Evolutionary conservation across 306 rosid genomes (phyloP).

Genomic region (Prunus persica): DNA sequence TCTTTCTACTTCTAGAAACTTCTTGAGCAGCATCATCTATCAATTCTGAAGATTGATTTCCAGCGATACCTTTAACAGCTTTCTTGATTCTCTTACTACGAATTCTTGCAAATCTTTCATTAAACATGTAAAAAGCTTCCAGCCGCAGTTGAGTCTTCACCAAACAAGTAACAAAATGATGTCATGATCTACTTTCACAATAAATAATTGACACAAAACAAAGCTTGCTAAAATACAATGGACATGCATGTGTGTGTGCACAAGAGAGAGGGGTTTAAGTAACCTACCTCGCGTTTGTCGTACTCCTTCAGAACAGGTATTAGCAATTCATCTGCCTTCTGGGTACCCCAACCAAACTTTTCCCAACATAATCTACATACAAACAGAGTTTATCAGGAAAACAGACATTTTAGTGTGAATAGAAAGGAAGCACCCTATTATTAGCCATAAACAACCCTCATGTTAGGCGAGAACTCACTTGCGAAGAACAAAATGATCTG

Average conservation of each 20-base stretch:
- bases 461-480: constrained; percentile 51
- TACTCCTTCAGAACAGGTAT: constrained; percentile 87
- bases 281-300: constrained; percentile 69
- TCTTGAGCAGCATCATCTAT: constrained; percentile 37
- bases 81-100: constrained; percentile 89
- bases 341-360: constrained; percentile 86
- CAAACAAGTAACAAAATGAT: constrained; percentile 19
- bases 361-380: constrained; percentile 84
- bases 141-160: constrained; percentile 85
- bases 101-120: constrained; percentile 87
- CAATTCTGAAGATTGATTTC: constrained; percentile 46
- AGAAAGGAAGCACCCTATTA: not conserved
- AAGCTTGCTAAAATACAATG: constrained; percentile 1
- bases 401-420: not conserved
- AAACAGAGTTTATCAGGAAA: constrained; percentile 21
- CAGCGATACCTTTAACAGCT: constrained; percentile 82
- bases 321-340: constrained; percentile 81
- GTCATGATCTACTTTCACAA: constrained; percentile 27
- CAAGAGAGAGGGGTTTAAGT: not conserved
- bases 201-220: constrained; percentile 9
- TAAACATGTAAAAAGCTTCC: constrained; percentile 90
- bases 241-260: not conserved
- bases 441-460: not conserved
- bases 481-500: constrained; percentile 94
- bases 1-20: constrained; percentile 32